Evolutionary conservation across 2,329 filamentous ascomycete genomes (phyloP), one percentile per base, ranked within the genome.

Genomic region (Pyrenophora graminea): DNA sequence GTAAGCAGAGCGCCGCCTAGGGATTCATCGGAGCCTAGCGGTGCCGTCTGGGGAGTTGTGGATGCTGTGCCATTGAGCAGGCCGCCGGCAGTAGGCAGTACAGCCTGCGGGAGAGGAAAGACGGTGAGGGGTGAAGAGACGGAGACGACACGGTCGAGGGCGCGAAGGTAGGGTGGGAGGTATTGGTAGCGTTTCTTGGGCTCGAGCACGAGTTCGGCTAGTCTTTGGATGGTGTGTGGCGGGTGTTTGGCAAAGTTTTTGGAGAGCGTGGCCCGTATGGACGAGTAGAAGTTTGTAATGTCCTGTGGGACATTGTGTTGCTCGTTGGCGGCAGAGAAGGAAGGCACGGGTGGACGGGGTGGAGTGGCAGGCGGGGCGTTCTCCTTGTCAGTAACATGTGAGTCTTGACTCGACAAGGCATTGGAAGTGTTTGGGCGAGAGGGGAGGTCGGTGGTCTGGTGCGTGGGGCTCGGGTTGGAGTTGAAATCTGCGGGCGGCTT

Each of bases 1-100:
- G 93, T 97, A 42, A 99, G 79, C 15, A 97, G 79, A 0, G 94
- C 94, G 6, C 94, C 94, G 18, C 93, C 93, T 1, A 97, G 78
- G 10, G 88, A 88, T 70, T 97, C 93, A 64, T 97, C 93, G 41
- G 89, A 91, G 2, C 91, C 92, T 6, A 93, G 77, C 0, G 75
- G 61, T 1, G 65, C 58, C 4, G 73, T 62, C 60, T 73, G 60
- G 56, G 71, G 40, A 3, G 55, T 56, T 15, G 82, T 78, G 2
- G 59, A 54, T n/a, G 79, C 77, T 6, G 80, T 72, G 21, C 88
- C 89, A 66, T 94, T 92, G 45, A 80, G 72, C 45, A 80, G 71
- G 68, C 71, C 56, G 74, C 74, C 74, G 44, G 82, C 81, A 39
- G 75, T 74, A 5, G 73, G 68, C 56, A 75, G 66, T 6, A 86